Conservation (phyloP, 768 basidiomycete species). For the Hericium rajendrae region DNA sequence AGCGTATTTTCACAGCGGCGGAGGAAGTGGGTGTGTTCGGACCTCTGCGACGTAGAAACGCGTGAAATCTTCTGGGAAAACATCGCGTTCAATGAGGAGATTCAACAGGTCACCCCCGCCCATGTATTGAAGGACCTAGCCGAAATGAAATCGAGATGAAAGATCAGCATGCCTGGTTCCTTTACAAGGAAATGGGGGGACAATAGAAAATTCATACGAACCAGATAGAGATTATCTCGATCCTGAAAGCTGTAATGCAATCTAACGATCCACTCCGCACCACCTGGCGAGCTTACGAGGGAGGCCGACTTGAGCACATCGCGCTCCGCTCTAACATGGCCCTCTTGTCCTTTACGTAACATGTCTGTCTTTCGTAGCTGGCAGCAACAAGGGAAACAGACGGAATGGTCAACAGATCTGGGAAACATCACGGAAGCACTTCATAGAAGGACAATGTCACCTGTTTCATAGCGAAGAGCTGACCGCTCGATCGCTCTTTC, state of each 20-base stretch:
- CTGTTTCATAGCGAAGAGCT: slow-evolving; percentile 96
- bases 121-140: slow-evolving; percentile 87
- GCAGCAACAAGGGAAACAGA: slow-evolving; percentile 14
- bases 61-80: slow-evolving; percentile 85
- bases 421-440: background rate
- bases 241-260: slow-evolving; percentile 94
- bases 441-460: slow-evolving; percentile 27
- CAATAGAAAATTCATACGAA: slow-evolving; percentile 29
- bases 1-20: background rate
- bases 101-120: slow-evolving; percentile 95
- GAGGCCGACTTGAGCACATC: slow-evolving; percentile 90
- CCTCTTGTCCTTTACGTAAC: slow-evolving; percentile 95
- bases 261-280: slow-evolving; percentile 90
- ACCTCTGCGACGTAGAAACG: slow-evolving; percentile 95
- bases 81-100: slow-evolving; percentile 84
- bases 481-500: slow-evolving; percentile 66
- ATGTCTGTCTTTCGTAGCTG: slow-evolving; percentile 84
- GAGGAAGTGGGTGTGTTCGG: slow-evolving; percentile 14
- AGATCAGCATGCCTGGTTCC: slow-evolving; percentile 19
- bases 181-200: slow-evolving; percentile 10
- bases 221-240: slow-evolving; percentile 89
- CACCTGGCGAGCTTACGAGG: slow-evolving; percentile 58
- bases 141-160: slow-evolving; percentile 51
- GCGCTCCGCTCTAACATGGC: slow-evolving; percentile 92
- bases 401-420: slow-evolving; percentile 17